Evolutionary conservation across 139 green algal species (phyloP).

Genomic region (Asterochloris sp.): DNA sequence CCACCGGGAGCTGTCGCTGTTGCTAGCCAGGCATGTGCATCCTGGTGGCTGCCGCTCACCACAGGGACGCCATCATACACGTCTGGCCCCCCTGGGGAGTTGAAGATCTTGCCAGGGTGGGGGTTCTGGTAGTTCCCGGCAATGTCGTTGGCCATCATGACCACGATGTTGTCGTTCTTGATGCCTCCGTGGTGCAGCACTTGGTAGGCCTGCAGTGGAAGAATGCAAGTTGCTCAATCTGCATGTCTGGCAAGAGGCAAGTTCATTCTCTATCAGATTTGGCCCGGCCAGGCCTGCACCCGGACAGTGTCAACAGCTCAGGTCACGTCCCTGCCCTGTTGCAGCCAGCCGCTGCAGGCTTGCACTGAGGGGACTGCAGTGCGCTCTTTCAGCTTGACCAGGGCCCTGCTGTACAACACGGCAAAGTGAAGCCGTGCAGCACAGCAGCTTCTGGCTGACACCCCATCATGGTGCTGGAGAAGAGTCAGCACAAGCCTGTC

Average conservation of each 20-base stretch:
- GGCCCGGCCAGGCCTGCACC: not conserved
- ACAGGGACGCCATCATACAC: conserved; percentile 80
- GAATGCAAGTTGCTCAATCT: conserved; percentile 9
- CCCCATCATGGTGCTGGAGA: no score
- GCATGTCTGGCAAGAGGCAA: not conserved
- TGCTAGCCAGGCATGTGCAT: no score
- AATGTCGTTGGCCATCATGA: conserved; percentile 93
- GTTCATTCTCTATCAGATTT: not conserved
- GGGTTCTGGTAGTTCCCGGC: conserved; percentile 74
- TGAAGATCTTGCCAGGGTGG: conserved; percentile 82
- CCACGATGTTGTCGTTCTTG: conserved; percentile 66
- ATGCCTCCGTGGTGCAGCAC: conserved; percentile 48
- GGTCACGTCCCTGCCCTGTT: not conserved
- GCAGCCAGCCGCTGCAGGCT: no score
- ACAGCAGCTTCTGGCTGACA: no score
- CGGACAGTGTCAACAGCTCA: not conserved
- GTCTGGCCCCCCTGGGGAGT: conserved; percentile 77
- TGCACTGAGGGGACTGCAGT: no score
- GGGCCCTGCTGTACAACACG: no score
- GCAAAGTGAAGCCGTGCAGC: no score
- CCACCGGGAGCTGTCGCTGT: no score
- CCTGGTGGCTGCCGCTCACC: conserved; percentile 15
- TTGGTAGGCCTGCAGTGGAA: conserved; percentile 76
- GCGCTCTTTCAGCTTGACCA: no score
- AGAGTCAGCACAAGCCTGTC: no score